Evolutionary conservation across 805 yeast species (phyloP).

Genomic region (Zygotorulaspora chibaensis): DNA sequence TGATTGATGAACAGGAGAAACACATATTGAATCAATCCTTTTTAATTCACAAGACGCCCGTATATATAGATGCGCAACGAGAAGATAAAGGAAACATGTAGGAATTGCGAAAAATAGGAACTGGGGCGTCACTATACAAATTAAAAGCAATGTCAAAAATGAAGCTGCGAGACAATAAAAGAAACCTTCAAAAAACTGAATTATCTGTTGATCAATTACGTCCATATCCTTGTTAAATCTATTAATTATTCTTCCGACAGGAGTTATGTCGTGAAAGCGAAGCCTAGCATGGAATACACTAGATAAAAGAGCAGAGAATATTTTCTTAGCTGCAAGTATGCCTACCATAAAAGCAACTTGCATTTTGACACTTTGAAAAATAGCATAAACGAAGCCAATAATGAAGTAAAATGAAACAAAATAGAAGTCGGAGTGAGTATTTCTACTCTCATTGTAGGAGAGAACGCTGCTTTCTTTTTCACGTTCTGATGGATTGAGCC

Average conservation of each 20-base stretch:
- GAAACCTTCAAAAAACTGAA: constrained; percentile 72
- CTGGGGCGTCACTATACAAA: constrained; percentile 77
- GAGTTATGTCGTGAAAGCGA: constrained; percentile 92
- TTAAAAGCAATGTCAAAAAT: constrained; percentile 63
- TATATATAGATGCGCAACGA: constrained; percentile 73
- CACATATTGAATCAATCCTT: constrained; percentile 80
- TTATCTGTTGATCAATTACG: constrained; percentile 87
- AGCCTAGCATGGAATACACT: constrained; percentile 71
- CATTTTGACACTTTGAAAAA: constrained; percentile 56
- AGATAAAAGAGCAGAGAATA: constrained; percentile 62
- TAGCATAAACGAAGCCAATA: constrained; percentile 61
- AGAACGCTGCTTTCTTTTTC: background rate
- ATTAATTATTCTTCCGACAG: constrained; percentile 93
- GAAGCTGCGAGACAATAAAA: constrained; percentile 63
- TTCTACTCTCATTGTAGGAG: background rate
- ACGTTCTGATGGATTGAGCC: background rate
- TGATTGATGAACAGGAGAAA: constrained; percentile 95
- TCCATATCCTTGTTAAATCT: constrained; percentile 94
- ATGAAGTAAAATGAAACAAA: constrained; percentile 64
- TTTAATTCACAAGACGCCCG: constrained; percentile 86
- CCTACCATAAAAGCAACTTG: constrained; percentile 62
- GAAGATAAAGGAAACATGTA: constrained; percentile 56
- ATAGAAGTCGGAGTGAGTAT: constrained; percentile 51
- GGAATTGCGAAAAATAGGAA: constrained; percentile 72
- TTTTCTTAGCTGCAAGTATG: constrained; percentile 67